These are phyloP conservation scores for Trichosporon sp. DNA, from an alignment of 1,284 basidiomycete species.

Conservation along the genomic window DNA sequence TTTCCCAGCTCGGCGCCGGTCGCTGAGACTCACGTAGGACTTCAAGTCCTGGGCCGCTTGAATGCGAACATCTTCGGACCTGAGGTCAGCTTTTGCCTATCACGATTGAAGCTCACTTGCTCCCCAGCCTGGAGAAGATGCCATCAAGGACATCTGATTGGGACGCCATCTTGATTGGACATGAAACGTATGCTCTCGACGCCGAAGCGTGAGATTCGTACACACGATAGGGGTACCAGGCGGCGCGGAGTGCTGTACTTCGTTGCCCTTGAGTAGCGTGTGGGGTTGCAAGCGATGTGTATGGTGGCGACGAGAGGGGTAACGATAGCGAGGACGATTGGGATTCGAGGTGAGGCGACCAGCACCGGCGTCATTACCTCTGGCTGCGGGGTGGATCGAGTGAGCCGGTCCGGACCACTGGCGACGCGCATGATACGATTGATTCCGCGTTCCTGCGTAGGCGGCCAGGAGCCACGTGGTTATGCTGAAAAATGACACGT, in stretches of 20 bases:
- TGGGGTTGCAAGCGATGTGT: not conserved
- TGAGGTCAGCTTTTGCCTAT: not conserved
- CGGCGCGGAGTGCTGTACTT: not conserved
- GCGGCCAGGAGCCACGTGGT: not conserved
- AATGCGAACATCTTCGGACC: constrained; percentile 15
- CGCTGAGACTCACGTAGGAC: constrained; percentile 24
- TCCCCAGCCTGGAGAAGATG: constrained; percentile 39
- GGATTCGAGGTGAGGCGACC: not conserved
- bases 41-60: constrained; percentile 30
- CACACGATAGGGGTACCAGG: not conserved
- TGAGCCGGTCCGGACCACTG: not conserved
- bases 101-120: constrained; percentile 25
- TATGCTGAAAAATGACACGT: not conserved
- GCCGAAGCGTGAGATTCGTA: not conserved
- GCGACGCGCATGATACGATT: not conserved
- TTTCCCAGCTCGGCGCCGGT: too few species aligned
- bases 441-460: not conserved
- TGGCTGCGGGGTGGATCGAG: too few species aligned
- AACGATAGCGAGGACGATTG: not conserved
- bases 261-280: not conserved
- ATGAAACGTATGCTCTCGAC: not conserved
- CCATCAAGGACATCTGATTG: constrained; percentile 42
- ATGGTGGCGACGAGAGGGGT: not conserved
- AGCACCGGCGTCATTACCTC: not conserved
- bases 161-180: constrained; percentile 28